phyloP scores from a whole-genome alignment of 805 yeast genomes.

The Peterozyma xylosa region DNA sequence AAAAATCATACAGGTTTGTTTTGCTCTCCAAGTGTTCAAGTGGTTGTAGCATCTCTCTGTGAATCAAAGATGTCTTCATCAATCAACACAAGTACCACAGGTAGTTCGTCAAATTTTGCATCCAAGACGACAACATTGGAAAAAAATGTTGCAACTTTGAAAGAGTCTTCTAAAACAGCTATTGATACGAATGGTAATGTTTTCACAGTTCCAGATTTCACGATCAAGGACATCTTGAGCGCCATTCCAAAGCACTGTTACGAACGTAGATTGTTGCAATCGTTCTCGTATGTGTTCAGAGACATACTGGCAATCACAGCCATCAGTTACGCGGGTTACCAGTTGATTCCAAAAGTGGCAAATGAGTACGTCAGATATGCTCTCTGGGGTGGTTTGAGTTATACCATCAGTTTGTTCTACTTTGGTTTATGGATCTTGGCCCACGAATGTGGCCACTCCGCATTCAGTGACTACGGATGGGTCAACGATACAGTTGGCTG shows the following conservation, averaged over 20 bases:
- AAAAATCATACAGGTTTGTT: too few species aligned
- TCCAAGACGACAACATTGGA: slow-evolving; percentile 17
- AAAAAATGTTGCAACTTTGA: slow-evolving; percentile 19
- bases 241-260: slow-evolving; percentile 59
- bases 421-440: slow-evolving; percentile 58
- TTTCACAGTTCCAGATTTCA: slow-evolving; percentile 54
- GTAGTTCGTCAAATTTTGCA: too few species aligned
- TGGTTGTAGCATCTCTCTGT: too few species aligned
- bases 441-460: slow-evolving; percentile 61
- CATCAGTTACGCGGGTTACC: slow-evolving; percentile 35
- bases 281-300: slow-evolving; percentile 44
- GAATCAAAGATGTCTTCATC: too few species aligned
- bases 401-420: slow-evolving; percentile 38
- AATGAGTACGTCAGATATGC: slow-evolving; percentile 26
- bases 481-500: slow-evolving; percentile 54
- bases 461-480: slow-evolving; percentile 45
- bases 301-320: slow-evolving; percentile 38
- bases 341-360: slow-evolving; percentile 33
- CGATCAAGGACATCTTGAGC: slow-evolving; percentile 48
- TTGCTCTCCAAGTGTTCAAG: too few species aligned
- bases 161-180: slow-evolving; percentile 23
- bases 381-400: slow-evolving; percentile 32
- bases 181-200: slow-evolving; percentile 45
- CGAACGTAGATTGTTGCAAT: slow-evolving; percentile 40
- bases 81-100: too few species aligned